Base-by-base conservation (phyloP, 148 eudicot genomes). In the Cornus florida region DNA sequence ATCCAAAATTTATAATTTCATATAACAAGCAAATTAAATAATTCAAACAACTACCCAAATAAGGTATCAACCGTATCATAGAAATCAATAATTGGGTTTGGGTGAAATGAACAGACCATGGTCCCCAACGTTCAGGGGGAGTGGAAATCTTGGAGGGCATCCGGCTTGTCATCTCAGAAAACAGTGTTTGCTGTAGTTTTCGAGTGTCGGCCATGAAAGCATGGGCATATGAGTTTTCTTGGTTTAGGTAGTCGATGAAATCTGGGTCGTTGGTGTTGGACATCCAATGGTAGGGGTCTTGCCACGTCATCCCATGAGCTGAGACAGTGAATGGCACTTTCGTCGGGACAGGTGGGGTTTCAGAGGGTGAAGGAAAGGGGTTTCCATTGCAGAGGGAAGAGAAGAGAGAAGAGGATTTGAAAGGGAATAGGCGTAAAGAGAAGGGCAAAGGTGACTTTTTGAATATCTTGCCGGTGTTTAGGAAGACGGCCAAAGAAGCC, bases 201-300 rank as follows among this genome's bases (percentile, higher is more conserved):
- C 28, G 41, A 8, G 97, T 92, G 33, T 92, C 94, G 12, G 80
- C 85, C 98, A 96, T 96, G 76, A 92, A 96, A 38, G 79, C 86
- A 31, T 89, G 84, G 28, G 97, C 89, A 81, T 90, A 96, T 3
- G 86, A 75, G 83, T 93, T 96, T 69, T 96, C 99, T 66, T 65
- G 85, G 19, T 78, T 5, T 19, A 96, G 81, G 41, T 92, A 87
- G 3, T 83, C 69, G 68, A 85, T 6, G 73, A 96, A 91, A 92
- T 93, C 94, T 2, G 98, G 94, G 84, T 93, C 98, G 72, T 86
- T 80, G 73, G 80, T 87, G 79, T 93, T 84, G 46, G 86, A 89
- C 99, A 96, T 96, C 99, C 99, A 96, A 76, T 86, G 92, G 89
- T 92, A 96, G 11, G 98, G 95, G 79, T 96, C 99, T 31, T 84